Evolutionary conservation across 2,329 filamentous ascomycete genomes (phyloP), one percentile per base, ranked within the genome.

Genomic region (Penicillium sumatraense): DNA sequence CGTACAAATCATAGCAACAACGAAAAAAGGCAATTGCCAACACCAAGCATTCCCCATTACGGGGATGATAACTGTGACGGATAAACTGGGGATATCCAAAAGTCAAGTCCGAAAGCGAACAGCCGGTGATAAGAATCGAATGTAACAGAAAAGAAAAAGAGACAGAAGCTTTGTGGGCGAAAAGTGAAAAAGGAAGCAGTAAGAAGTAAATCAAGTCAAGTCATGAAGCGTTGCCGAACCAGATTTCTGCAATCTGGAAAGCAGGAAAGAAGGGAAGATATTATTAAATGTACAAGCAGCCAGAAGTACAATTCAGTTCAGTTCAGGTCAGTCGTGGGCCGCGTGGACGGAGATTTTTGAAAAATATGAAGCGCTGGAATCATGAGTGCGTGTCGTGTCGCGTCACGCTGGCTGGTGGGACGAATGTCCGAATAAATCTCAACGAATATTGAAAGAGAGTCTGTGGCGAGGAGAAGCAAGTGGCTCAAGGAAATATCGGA

Each of bases 1-100:
- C 42, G 53, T 59, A 57, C 57, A 44, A 27, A 59, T 38, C 46
- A 33, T 51, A 48, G 44, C 38, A 44, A 54, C 13, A 51, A 44
- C 40, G 40, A 44, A 48, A 35, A 35, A 18, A 13, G 36, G 50
- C 18, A 45, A 47, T 8, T 20, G 20, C 31, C 48, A 20, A 23
- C 40, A 42, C 16, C 40, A 42, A 24, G 7, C 13, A 7, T 8
- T 42, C 8, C 36, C 20, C 20, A 10, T 18, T 2, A 8, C 14
- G 16, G n/a, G 20, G 36, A 40, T 21, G 18, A n/a, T 40, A 40
- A 21, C 14, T 21, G 10, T 24, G 38, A 16, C 16, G 40, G 23
- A 44, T 44, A 44, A 44, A 44, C 40, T 44, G 40, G 40, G 40
- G 21, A 44, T 44, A 44, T 44, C 23, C 40, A 26, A 26, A 40